Evolutionary conservation across 768 basidiomycete species (phyloP), one percentile per base, ranked within the genome.

Genomic region (Boletus rubroflammeus): DNA sequence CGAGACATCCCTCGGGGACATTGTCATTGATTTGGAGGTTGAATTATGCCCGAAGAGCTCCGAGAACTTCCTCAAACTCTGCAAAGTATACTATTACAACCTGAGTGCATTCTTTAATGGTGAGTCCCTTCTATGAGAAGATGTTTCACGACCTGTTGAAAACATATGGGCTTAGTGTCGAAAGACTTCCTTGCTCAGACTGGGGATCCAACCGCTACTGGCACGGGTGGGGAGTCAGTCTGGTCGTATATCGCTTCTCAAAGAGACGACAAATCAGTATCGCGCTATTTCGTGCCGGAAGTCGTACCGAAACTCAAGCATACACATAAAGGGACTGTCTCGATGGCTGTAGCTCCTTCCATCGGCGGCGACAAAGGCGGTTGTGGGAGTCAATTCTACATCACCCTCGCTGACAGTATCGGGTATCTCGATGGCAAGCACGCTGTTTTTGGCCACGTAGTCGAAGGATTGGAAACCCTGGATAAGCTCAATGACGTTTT

Each of bases 31-130:
- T 72, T 79, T 99, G 39, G 93, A 98, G 70, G 86, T 90, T 28
- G 92, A 94, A 8, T 76, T 77, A 36, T 98, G 95, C 72, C 97
- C 97, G 2, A 86, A 83, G 71, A 90, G 86, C 49, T 94, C 89
- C 73, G 85, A 92, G 71, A 99, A 98, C 77, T 98, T 98, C 67
- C 81, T 99, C 53, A 99, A 99, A 71, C 78, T 99, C 53, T 98
- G 94, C 76, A 98, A 98, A 76, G 79, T 91, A 55, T 97, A 97
- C 69, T 96, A 96, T 70, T 98, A 96, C 78, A 96, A 95, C 69
- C 74, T 97, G 57, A 93, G 94, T 68, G 93, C 93, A 0, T 99
- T 99, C 76, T 98, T 98, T 81, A 98, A 99, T 73, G 93, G 94
- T 94, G 56, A 53, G 87, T 75, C 25, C 17, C 6, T 46, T 43